These are phyloP conservation scores for Chlorophyllum brunneum DNA, from an alignment of 768 basidiomycete genomes.

Conservation along the genomic window DNA sequence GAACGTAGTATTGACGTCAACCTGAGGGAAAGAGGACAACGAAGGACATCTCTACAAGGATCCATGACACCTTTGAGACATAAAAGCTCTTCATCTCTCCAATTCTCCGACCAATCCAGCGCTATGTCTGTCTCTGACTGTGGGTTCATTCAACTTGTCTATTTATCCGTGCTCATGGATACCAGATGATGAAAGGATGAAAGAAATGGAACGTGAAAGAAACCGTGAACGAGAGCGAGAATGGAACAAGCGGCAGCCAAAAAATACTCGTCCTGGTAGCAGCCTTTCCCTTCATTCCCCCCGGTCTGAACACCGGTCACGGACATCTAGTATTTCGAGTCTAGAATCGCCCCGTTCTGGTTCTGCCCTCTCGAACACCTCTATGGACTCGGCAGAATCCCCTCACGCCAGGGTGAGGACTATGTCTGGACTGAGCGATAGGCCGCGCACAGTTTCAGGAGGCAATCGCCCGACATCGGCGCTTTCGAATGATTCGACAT, in stretches of 20 bases:
- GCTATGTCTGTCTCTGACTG: slow-evolving; percentile 52
- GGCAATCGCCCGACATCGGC: slow-evolving; percentile 33
- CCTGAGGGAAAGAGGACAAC: background rate
- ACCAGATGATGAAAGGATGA: slow-evolving; percentile 42
- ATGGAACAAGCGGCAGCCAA: slow-evolving; percentile 48
- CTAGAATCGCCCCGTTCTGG: slow-evolving; percentile 2
- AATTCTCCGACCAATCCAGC: slow-evolving; percentile 40
- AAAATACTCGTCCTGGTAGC: slow-evolving; percentile 37
- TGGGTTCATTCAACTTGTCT: slow-evolving; percentile 25
- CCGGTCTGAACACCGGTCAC: slow-evolving; percentile 12
- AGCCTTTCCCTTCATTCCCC: slow-evolving; percentile 38
- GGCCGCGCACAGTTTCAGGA: background rate
- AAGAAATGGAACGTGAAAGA: slow-evolving; percentile 40
- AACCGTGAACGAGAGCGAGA: slow-evolving; percentile 47
- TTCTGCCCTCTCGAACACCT: slow-evolving; percentile 8
- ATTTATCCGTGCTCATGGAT: background rate
- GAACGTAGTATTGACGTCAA: slow-evolving; percentile 31
- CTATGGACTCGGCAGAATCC: slow-evolving; percentile 1
- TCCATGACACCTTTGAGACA: background rate
- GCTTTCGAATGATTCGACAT: slow-evolving; percentile 30
- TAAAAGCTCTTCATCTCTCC: slow-evolving; percentile 26
- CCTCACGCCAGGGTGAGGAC: background rate
- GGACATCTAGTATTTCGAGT: slow-evolving; percentile 19
- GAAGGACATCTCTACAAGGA: background rate
- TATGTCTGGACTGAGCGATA: background rate